Evolutionary conservation across 2,329 filamentous ascomycete genomes (phyloP), one percentile per base, ranked within the genome.

Genomic region (Nannizziopsis barbatae): DNA sequence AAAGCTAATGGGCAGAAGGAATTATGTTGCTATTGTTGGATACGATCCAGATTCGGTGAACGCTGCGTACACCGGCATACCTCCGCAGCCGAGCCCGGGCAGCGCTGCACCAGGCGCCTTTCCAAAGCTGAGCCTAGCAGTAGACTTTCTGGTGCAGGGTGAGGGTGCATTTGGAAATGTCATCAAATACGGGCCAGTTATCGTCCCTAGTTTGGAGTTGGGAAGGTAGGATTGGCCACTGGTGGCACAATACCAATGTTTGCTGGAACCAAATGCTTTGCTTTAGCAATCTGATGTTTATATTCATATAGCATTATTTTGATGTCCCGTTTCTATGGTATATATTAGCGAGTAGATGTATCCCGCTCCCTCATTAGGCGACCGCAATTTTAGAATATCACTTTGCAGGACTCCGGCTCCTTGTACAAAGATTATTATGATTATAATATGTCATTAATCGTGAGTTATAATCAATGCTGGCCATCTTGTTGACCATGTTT

Each of bases 81-180:
- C 58, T 49, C 64, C 65, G 11, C 45, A 40, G 27, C 45, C 40
- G 30, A 20, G 3, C 42, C 18, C 15, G 14, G 37, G 64, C 6
- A 62, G 59, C 31, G 14, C 12, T 11, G 38, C 47, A 35, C 71
- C 70, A 10, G 68, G 71, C 11, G 53, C 52, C 15, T 51, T 55
- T 47, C 62, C 60, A 58, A 85, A 81, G 70, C 64, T 98, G 59
- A 95, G 86, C 67, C 70, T 98, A 39, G 92, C 90, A 1, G 86
- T 94, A 1, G 92, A 98, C 65, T 98, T 95, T 64, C 86, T 98
- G 65, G 90, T 98, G 17, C 92, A 98, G 67, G 88, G 86, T 1
- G 90, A 95, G 57, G 84, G 85, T 0, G 77, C 80, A 1, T 90
- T 84, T 65, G 84, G 79, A 35, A 75, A 77, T 55, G 86, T 92